Percentiles rank a stretch among this genome's conserved stretches.
phyloP scores from a whole-genome alignment of 805 yeast genomes.

The Ogataea allantospora region DNA sequence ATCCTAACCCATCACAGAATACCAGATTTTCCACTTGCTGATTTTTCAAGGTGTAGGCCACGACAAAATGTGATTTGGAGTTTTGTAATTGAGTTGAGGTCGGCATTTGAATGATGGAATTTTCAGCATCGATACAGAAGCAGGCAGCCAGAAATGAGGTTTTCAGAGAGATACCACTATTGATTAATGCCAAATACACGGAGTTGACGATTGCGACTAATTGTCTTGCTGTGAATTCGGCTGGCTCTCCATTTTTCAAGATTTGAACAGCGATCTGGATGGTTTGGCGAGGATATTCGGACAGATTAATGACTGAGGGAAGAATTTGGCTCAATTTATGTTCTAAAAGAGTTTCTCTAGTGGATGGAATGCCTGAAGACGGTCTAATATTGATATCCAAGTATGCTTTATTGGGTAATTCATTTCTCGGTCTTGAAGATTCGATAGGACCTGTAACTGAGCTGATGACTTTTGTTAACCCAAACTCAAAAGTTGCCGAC shows the following conservation, averaged over 20 bases:
- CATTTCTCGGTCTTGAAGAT: constrained; percentile 70
- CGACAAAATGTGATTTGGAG: constrained; percentile 61
- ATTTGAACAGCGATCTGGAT: constrained; percentile 69
- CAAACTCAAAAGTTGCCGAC: constrained; percentile 58
- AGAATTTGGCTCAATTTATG: constrained; percentile 65
- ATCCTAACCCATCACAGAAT: constrained; percentile 72
- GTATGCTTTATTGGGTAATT: constrained; percentile 73
- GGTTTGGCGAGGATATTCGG: constrained; percentile 74
- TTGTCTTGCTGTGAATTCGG: constrained; percentile 43
- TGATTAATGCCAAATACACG: constrained; percentile 68
- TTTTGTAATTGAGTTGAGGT: constrained; percentile 38
- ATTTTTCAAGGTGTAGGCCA: constrained; percentile 56
- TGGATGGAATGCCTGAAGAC: constrained; percentile 64
- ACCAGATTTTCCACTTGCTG: constrained; percentile 54
- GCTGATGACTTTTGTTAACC: constrained; percentile 57
- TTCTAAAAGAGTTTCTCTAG: constrained; percentile 76
- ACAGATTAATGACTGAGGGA: constrained; percentile 56
- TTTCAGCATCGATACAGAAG: constrained; percentile 27
- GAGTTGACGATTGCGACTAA: constrained; percentile 72
- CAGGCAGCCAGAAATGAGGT: constrained; percentile 60
- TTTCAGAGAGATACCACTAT: constrained; percentile 71
- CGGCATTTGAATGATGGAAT: constrained; percentile 45
- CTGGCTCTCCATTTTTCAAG: constrained; percentile 50
- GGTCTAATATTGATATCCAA: constrained; percentile 81
- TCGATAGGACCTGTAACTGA: constrained; percentile 93